These are phyloP conservation scores for Globisporangium orthogonon DNA, from an alignment of 352 stramenopile genomes.

Conservation along the genomic window DNA sequence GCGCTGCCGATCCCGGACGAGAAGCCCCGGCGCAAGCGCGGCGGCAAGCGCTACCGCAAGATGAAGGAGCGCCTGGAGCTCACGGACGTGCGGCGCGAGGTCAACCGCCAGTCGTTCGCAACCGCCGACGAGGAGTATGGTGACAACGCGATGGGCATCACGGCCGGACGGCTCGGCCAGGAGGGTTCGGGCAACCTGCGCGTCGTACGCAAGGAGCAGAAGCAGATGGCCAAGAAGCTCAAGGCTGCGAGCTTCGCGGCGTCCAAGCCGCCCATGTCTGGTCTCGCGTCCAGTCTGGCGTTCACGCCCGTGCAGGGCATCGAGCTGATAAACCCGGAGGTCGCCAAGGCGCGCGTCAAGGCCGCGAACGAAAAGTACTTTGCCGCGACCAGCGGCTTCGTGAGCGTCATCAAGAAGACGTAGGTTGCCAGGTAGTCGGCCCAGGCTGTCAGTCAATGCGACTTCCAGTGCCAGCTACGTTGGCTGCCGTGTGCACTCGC, in stretches of 20 bases:
- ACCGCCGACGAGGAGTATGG: slow-evolving; percentile 94
- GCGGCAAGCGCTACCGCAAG: slow-evolving; percentile 92
- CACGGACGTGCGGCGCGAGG: slow-evolving; percentile 96
- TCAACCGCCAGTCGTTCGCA: slow-evolving; percentile 95
- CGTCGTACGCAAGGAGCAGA: slow-evolving; percentile 87
- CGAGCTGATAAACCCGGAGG: slow-evolving; percentile 96
- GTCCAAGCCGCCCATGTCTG: slow-evolving; percentile 61
- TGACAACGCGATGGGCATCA: slow-evolving; percentile 98
- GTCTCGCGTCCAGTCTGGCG: slow-evolving; percentile 94
- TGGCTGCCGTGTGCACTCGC: too few species aligned
- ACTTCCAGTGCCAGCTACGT: too few species aligned
- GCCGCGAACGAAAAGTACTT: slow-evolving; percentile 98
- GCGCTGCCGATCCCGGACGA: slow-evolving; percentile 94
- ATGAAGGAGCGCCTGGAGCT: slow-evolving; percentile 97
- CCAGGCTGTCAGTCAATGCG: too few species aligned
- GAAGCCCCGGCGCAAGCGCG: slow-evolving; percentile 92
- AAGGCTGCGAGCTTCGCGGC: slow-evolving; percentile 81
- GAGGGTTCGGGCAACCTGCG: slow-evolving; percentile 88
- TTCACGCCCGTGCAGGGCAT: slow-evolving; percentile 97
- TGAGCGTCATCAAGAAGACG: slow-evolving; percentile 88
- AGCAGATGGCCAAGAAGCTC: slow-evolving; percentile 91
- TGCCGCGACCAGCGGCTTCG: slow-evolving; percentile 92
- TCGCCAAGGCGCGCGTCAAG: slow-evolving; percentile 86
- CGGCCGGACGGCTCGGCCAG: slow-evolving; percentile 86
- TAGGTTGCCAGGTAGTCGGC: too few species aligned